These are phyloP conservation scores for Camelina neglecta DNA, from an alignment of 345 rosid genomes.

Conservation along the genomic window DNA sequence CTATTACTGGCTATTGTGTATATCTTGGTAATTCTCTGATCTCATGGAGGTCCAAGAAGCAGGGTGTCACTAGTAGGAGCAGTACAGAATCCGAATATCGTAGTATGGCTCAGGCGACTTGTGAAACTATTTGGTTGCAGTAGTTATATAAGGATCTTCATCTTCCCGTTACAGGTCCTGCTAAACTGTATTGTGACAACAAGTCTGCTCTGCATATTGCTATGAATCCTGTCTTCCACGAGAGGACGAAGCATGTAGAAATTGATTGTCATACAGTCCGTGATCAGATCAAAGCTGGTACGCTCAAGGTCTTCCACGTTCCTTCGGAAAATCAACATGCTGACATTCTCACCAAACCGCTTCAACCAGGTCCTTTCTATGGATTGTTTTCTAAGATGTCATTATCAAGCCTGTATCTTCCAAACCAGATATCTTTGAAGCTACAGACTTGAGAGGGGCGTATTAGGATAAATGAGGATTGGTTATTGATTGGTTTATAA, in stretches of 20 bases:
- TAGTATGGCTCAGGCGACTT: neutral
- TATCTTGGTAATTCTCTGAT: too few relatives aligned
- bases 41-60: too few relatives aligned
- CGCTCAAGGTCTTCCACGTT: neutral
- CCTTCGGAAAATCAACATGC: neutral
- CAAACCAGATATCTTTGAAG: too few relatives aligned
- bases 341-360: neutral
- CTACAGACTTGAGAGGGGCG: too few relatives aligned
- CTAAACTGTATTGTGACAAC: neutral
- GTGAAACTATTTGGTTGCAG: neutral
- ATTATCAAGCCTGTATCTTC: too few relatives aligned
- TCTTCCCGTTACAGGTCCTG: rapidly evolving
- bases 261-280: neutral
- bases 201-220: neutral
- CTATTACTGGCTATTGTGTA: too few relatives aligned
- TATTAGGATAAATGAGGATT: too few relatives aligned
- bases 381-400: too few relatives aligned
- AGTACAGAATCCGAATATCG: neutral
- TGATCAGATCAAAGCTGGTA: neutral
- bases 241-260: neutral
- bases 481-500: too few relatives aligned
- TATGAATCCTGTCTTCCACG: neutral
- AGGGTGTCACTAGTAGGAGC: neutral
- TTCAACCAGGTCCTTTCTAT: neutral
- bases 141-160: neutral